Evolutionary conservation across 768 basidiomycete genomes (phyloP).

Genomic region (Hortiboletus flavorubellus): DNA sequence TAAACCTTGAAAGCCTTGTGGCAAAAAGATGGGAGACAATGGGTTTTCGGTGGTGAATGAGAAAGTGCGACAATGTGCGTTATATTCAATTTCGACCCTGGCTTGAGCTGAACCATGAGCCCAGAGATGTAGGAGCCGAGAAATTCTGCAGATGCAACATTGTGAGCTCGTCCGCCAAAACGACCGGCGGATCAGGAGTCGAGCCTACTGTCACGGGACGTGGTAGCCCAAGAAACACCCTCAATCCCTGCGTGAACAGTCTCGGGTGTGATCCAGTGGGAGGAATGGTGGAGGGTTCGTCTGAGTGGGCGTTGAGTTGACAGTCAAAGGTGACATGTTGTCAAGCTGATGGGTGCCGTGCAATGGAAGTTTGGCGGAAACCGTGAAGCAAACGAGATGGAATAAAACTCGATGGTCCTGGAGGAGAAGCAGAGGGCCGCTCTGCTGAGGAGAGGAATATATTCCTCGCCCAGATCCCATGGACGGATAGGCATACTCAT

Average conservation of each 20-base stretch:
- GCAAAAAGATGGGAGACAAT: conserved; percentile 60
- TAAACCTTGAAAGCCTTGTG: conserved; percentile 26
- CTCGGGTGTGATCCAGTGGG: conserved; percentile 41
- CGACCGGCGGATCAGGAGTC: conserved; percentile 25
- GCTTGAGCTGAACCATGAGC: conserved; percentile 28
- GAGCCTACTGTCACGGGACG: conserved; percentile 17
- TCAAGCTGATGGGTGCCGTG: conserved; percentile 81
- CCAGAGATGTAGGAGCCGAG: conserved; percentile 58
- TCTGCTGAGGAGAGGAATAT: conserved; percentile 31
- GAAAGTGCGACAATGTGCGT: conserved; percentile 83
- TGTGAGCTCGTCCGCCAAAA: conserved; percentile 93
- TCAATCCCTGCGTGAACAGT: conserved; percentile 59
- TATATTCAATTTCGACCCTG: conserved; percentile 35
- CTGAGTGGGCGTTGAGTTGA: conserved; percentile 44
- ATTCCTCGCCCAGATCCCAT: conserved; percentile 35
- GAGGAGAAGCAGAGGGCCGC: conserved; percentile 32
- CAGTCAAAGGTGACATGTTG: conserved; percentile 67
- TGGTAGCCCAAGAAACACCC: conserved; percentile 53
- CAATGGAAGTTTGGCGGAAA: conserved; percentile 59
- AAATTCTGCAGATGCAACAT: conserved; percentile 67
- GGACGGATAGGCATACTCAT: conserved; percentile 32
- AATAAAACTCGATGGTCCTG: conserved; percentile 39
- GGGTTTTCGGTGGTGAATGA: conserved; percentile 83
- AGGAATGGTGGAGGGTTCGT: neutral
- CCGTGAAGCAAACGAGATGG: conserved; percentile 41